A percentile compares a stretch with the other conserved stretches of the same genome.
Conservation (phyloP, 2,329 filamentous ascomycete genomes). For the Colletotrichum magnum region DNA sequence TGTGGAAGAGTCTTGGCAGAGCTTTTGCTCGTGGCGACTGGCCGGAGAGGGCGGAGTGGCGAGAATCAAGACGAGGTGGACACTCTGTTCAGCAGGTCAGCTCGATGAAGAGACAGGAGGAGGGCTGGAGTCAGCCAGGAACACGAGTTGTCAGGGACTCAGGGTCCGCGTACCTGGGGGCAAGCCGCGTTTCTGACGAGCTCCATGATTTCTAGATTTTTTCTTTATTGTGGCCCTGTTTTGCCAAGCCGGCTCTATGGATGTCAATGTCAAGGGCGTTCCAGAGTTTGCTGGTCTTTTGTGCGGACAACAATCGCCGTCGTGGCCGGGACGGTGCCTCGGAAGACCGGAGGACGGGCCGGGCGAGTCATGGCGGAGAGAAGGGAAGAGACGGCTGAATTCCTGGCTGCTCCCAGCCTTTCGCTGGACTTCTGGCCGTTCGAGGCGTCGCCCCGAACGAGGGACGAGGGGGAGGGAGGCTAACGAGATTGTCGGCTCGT, state of each 20-base stretch:
- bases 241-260: background rate
- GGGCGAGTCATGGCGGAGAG: conserved; percentile 30
- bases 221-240: conserved; percentile 2
- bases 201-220: conserved; percentile 15
- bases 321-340: conserved; percentile 19
- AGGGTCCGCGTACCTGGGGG: background rate
- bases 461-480: background rate
- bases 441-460: background rate
- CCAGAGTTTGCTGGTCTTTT: conserved; percentile 22
- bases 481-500: conserved; percentile 5
- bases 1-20: conserved; percentile 22
- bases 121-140: too few relatives aligned
- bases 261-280: conserved; percentile 5
- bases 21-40: conserved; percentile 13
- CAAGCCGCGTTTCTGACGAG: conserved; percentile 14
- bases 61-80: conserved; percentile 19
- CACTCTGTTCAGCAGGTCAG: too few relatives aligned
- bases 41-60: conserved; percentile 15
- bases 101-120: too few relatives aligned
- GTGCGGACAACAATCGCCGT: conserved; percentile 8
- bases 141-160: background rate
- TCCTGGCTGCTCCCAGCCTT: background rate
- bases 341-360: conserved; percentile 28
- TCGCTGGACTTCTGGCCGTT: conserved; percentile 18
- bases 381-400: conserved; percentile 1